Base-by-base conservation (phyloP, 2,329 filamentous ascomycete species). In the Neopestalotiopsis rosae region DNA sequence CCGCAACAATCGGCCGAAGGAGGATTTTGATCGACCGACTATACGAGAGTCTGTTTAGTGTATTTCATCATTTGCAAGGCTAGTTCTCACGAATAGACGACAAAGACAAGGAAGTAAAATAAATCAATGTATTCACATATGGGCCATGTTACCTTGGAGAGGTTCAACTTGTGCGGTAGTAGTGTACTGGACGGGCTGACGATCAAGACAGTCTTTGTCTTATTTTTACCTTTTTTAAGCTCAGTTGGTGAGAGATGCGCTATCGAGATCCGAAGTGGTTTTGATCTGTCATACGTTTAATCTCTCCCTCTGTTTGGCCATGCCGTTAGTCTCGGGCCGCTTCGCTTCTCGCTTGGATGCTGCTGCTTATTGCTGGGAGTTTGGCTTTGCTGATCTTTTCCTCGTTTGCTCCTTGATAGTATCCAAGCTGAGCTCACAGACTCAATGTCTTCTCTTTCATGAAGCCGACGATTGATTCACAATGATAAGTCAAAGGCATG, bases 141-240 rank as follows among this genome's bases (percentile, higher is more conserved):
- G 45, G 45, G 40, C 40, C 40, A 49, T 49, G 14, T n/a, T 28
- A 28, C 24, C 24, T 28, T 28, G 24, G 24, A 28, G 24, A 28
- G 24, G 24, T 28, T 28, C 24, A 28, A 28, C 24, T 28, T 28
- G 24, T 4, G 24, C 3, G 24, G 24, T 28, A 28, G 24, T 28
- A 28, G 24, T 38, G 34, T 38, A 38, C 34, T 38, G 10, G 34
- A 38, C 34, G 34, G 10, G 24, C 24, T 28, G 24, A 28, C 24
- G 24, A 28, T 28, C 24, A 28, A 28, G 24, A 28, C 24, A 28
- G 24, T 28, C 24, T 28, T 28, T 52, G 17, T 20, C 45, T 52
- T 52, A 52, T 7, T 52, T 52, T 52, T 52, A 52, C 45, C 45
- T 52, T 52, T 52, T 52, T 52, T 52, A 52, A 52, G 45, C 45